Percentiles rank a stretch among this genome's conserved stretches.
These are phyloP conservation scores for Pelargonium fulgidum DNA, from an alignment of 441 rosid species.

Conservation along the genomic window DNA sequence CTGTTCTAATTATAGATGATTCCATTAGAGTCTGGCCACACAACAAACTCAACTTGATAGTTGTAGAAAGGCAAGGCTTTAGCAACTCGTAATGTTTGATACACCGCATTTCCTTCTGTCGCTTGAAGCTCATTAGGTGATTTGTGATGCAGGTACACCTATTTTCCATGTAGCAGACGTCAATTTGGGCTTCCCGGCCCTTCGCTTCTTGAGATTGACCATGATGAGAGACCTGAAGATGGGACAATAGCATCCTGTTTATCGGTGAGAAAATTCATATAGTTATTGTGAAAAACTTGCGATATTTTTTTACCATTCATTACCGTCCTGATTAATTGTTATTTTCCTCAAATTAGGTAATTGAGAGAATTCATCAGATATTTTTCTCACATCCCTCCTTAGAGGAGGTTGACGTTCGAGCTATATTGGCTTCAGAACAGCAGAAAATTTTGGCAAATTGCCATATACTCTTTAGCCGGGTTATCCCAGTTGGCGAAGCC, in stretches of 20 bases:
- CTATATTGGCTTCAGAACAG: conserved; percentile 78
- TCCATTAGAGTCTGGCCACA: conserved; percentile 98
- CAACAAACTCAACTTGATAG: conserved; percentile 80
- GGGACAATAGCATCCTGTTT: conserved; percentile 93
- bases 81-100: neutral
- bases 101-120: neutral
- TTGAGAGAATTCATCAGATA: conserved; percentile 66
- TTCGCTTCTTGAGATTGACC: conserved; percentile 97
- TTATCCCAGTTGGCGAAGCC: conserved; percentile 88
- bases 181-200: conserved; percentile 95
- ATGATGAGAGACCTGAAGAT: conserved; percentile 92
- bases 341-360: conserved; percentile 50
- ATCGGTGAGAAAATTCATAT: conserved; percentile 49
- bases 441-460: conserved; percentile 81
- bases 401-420: conserved; percentile 83
- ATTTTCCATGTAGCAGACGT: conserved; percentile 93
- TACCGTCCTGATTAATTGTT: conserved; percentile 6
- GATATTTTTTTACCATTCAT: neutral
- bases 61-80: conserved; percentile 63
- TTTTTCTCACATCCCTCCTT: conserved; percentile 66
- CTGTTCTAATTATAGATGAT: conserved; percentile 90
- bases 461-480: conserved; percentile 82
- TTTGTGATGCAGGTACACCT: conserved; percentile 62
- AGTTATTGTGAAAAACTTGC: neutral
- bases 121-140: conserved; percentile 6